Evolutionary conservation across 2,329 filamentous ascomycete species (phyloP), one percentile per base, ranked within the genome.

Genomic region (Phialophora macrospora): DNA sequence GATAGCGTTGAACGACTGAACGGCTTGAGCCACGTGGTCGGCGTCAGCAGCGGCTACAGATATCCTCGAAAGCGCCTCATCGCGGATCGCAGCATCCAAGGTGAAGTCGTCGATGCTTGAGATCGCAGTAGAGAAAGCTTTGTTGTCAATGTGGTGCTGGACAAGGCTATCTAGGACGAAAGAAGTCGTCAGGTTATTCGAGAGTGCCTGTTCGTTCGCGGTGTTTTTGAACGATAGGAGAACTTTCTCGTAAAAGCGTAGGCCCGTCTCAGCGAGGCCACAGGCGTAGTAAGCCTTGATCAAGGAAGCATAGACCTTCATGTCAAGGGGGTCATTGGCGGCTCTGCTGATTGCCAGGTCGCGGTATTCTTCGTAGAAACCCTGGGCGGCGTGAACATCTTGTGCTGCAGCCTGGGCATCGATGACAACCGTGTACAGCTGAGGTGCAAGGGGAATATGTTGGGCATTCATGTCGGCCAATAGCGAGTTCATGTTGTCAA

Each of bases 291-390:
- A 98, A 1, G 93, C 93, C 72, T 92, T 91, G 78, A 98, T 89
- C 61, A 99, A 83, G n/a, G 94, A 86, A 26, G 93, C 92, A 75
- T 99, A 98, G 6, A 98, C 90, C 70, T 92, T 85, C 30, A 89
- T 87, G 75, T 98, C 94, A 55, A 91, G 84, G 46, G 85, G 87
- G 76, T 97, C 91, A 75, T 95, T 72, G 32, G 68, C 86, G 46
- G 90, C 88, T 26, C 69, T 56, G 49, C 55, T 70, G 60, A 98
- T 87, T n/a, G 94, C 93, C 49, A 97, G 83, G 54, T 87, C 86
- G 74, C 92, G 92, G 83, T 98, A 98, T 78, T 97, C 92, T 70
- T 96, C 94, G 80, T 97, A 99, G 79, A 92, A 93, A 76, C 97
- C 93, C 6, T 98, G 91, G 22, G 93, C 95, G 72, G 91, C 96